Evolutionary conservation across 345 rosid genomes (phyloP).

Genomic region (Carallia brachiata): DNA sequence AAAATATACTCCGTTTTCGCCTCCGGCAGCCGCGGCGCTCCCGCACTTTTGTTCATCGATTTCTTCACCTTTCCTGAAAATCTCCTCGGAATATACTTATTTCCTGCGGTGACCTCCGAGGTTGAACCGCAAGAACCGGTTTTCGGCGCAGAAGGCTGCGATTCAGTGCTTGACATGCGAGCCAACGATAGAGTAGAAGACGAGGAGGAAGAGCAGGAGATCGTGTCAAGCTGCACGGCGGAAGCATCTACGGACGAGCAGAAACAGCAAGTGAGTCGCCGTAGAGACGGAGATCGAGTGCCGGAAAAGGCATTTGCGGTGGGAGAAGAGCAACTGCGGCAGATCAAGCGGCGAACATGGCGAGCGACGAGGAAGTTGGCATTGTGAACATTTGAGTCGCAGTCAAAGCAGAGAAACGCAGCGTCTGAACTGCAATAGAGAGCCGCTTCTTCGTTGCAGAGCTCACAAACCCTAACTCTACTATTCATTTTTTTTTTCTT

Average conservation of each 20-base stretch:
- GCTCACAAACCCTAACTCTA: constrained; percentile 31
- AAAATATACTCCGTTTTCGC: constrained; percentile 33
- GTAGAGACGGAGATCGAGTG: background rate
- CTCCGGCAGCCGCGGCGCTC: background rate
- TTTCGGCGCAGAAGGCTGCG: background rate
- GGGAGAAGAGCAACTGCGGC: constrained; percentile 20
- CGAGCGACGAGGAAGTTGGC: constrained; percentile 58
- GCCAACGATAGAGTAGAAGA: constrained; percentile 7
- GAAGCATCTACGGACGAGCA: constrained; percentile 7
- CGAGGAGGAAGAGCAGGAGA: constrained; percentile 20
- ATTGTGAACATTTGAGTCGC: constrained; percentile 45
- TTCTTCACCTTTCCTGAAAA: background rate
- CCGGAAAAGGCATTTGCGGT: constrained; percentile 19
- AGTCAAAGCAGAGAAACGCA: constrained; percentile 42
- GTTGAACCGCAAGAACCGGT: constrained; percentile 7
- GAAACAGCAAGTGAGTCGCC: constrained; percentile 12
- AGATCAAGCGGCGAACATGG: constrained; percentile 36
- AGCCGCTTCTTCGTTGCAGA: constrained; percentile 33
- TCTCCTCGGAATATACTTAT: background rate
- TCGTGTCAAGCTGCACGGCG: background rate
- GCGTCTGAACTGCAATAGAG: constrained; percentile 44
- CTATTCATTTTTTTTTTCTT: background rate
- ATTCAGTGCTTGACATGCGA: constrained; percentile 27
- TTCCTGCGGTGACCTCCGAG: constrained; percentile 5
- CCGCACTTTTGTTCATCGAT: background rate